Base-by-base conservation (phyloP, 169 alveolate genomes). In the Plasmodium vivax region DNA sequence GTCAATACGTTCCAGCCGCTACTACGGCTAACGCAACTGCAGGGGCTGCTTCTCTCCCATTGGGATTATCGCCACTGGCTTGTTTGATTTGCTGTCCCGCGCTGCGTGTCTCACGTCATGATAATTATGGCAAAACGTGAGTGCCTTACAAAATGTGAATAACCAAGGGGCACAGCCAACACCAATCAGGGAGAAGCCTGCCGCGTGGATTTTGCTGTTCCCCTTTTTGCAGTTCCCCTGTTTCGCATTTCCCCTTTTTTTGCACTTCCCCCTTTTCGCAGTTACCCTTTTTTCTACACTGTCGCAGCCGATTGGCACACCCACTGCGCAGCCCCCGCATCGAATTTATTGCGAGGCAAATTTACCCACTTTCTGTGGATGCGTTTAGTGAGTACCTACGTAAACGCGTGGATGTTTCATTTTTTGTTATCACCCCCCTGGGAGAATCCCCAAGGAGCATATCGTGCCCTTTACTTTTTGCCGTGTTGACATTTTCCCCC, bases 351-450 rank as follows among this genome's bases (percentile, higher is more conserved):
- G 5, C 77, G 9, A 68, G 9, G 27, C 27, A 68, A 68, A 68
- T 68, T 27, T 68, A 19, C 27, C 16, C 77, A 19, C 38, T 5
- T 9, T 68, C 16, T 68, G 43, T 23, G 12, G 32, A 68, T 23
- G 30, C 77, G 38, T 68, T 27, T 30, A 68, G n/a, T 68, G 38
- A 68, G 38, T 68, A 68, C 77, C 9, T 68, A 62, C 41, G 77
- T 68, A 68, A 27, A 30, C 41, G 43, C 3, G 77, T 68, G 43
- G 30, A 27, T 30, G 34, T 68, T 68, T 23, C 38, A 68, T 83
- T 83, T 83, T 83, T 43, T 83, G 80, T 43, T 83, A 23, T 30
- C n/a, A 16, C 62, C 71, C 43, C 43, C 43, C 38, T 56, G 43
- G 43, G 58, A 54, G 73, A 51, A 83, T 43, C 43, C 38, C 23